A percentile compares a stretch with the other conserved stretches of the same genome.
Conservation (phyloP, 129 eudicot species). For the Ambrosia artemisiifolia region DNA sequence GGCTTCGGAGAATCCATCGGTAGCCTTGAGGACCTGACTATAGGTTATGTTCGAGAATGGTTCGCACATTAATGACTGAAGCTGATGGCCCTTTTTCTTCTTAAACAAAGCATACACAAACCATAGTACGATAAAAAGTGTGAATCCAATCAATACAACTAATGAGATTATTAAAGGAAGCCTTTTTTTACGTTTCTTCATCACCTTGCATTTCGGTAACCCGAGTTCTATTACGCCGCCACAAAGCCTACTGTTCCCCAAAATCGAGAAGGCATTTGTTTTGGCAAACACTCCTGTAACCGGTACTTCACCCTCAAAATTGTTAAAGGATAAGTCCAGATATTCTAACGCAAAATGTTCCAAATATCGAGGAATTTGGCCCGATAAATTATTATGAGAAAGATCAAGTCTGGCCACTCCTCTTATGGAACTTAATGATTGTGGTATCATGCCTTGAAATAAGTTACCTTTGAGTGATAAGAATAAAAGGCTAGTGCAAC, state of each 20-base stretch:
- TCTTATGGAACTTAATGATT: slow-evolving; percentile 15
- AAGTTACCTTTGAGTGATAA: slow-evolving; percentile 21
- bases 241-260: slow-evolving; percentile 28
- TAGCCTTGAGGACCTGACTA: slow-evolving; percentile 30
- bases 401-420: slow-evolving; percentile 18
- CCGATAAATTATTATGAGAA: slow-evolving; percentile 27
- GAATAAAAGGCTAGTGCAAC: slow-evolving; percentile 20
- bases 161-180: background rate
- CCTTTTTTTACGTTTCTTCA: background rate
- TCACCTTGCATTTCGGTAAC: slow-evolving; percentile 24
- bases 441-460: slow-evolving; percentile 29
- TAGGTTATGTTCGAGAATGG: slow-evolving; percentile 9
- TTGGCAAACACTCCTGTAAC: slow-evolving; percentile 16
- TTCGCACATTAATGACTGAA: background rate
- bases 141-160: background rate
- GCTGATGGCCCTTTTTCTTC: slow-evolving; percentile 1
- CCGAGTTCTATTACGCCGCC: slow-evolving; percentile 25
- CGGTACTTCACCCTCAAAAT: slow-evolving; percentile 25
- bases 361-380: slow-evolving; percentile 24
- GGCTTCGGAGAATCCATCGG: slow-evolving; percentile 30
- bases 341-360: background rate
- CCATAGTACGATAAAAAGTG: background rate
- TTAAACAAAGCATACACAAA: slow-evolving; percentile 2
- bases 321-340: slow-evolving; percentile 16
- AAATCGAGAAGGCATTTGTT: slow-evolving; percentile 17